Evolutionary conservation across 768 basidiomycete genomes (phyloP), one percentile per base, ranked within the genome.

Genomic region (Saitozyma podzolica): DNA sequence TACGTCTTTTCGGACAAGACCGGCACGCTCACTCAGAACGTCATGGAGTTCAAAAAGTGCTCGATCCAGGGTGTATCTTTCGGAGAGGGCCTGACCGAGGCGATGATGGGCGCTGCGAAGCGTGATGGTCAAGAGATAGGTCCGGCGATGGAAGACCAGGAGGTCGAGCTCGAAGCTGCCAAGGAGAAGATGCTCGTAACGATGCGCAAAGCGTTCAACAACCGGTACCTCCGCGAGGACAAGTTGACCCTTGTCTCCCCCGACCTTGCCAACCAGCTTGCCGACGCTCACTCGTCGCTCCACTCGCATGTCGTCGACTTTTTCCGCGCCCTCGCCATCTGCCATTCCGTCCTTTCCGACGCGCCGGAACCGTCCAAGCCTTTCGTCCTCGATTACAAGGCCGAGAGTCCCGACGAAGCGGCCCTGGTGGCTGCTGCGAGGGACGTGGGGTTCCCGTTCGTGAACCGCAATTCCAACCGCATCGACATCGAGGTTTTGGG

Each of bases 21-120:
- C 0, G 92, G 92, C 20, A 99, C 95, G 8, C 87, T 99, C 54
- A 99, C 95, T 0, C 94, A 96, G 80, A 99, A 98, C 81, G 83
- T 95, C 72, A 98, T 97, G 95, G 93, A 95, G 82, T 97, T 96
- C 82, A 92, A 96, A 78, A 93, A 90, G 76, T 96, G 92, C 71
- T 94, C 92, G 0, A 84, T 97, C 61, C 80, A 86, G 57, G 94
- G 93, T 0, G 81, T 90, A 3, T 76, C 86, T 0, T 98, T 96
- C 73, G 95, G 95, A 9, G 95, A 98, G 73, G 94, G 94, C 8
- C 77, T 97, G 62, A 97, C 95, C 0, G 95, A 98, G 79, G 95
- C 94, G 0, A 92, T 94, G 80, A 86, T 91, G 20, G 95, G 94
- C 42, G 89, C 92, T 0, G 92, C 91, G 0, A 88, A 88, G 56